Evolutionary conservation across 2,329 filamentous ascomycete genomes (phyloP).

Genomic region (Venturia carpophila): DNA sequence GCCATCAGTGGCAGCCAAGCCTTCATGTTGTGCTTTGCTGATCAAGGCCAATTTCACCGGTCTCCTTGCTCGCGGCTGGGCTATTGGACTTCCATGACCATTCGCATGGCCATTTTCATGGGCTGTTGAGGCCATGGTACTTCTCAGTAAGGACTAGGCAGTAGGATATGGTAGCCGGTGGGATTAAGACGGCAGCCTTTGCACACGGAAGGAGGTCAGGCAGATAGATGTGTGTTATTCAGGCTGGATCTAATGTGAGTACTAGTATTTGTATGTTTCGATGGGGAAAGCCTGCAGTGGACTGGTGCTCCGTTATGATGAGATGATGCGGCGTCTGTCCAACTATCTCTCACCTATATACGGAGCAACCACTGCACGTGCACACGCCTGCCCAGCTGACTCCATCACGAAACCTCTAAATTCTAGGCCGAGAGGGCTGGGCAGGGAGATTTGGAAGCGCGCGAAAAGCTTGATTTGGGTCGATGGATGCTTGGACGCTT

Average conservation of each 20-base stretch:
- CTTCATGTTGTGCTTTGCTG: slow-evolving; percentile 30
- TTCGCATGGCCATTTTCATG: not conserved
- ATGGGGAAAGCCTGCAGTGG: not conserved
- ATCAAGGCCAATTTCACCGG: slow-evolving; percentile 30
- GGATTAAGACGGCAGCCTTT: not conserved
- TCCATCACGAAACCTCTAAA: not conserved
- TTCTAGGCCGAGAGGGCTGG: not conserved
- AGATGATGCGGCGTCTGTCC: slow-evolving; percentile 5
- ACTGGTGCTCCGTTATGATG: not conserved
- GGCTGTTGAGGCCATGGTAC: not conserved
- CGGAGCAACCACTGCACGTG: not conserved
- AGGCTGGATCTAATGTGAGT: not conserved
- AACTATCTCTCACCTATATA: not conserved
- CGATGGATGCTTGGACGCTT: no score
- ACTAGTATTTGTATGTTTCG: not conserved
- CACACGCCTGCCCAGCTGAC: not conserved
- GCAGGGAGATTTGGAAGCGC: not conserved
- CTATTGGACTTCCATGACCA: slow-evolving; percentile 13
- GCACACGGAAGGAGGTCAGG: not conserved
- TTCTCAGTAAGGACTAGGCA: not conserved
- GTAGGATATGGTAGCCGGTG: not conserved
- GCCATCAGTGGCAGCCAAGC: slow-evolving; percentile 24
- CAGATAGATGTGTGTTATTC: not conserved
- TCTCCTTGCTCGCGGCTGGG: slow-evolving; percentile 32
- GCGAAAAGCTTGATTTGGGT: not conserved